Conservation (phyloP, 2,329 filamentous ascomycete genomes). For the Xylariaceae sp. region DNA sequence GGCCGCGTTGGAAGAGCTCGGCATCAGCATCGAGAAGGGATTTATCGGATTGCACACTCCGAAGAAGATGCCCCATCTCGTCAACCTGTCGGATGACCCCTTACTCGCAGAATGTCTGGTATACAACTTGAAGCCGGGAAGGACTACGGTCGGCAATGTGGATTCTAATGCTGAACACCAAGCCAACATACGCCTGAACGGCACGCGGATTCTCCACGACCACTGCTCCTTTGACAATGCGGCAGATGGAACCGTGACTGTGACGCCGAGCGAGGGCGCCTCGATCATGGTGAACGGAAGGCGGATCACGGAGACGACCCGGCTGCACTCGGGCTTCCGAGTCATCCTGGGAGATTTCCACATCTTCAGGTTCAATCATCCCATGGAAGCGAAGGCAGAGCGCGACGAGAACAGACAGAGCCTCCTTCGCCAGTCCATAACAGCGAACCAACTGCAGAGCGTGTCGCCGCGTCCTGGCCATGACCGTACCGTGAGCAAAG, state of each 20-base stretch:
- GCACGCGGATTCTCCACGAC: constrained; percentile 83
- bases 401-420: constrained; percentile 81
- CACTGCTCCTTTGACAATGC: constrained; percentile 91
- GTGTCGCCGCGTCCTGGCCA: constrained; percentile 58
- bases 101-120: constrained; percentile 92
- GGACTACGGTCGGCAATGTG: constrained; percentile 89
- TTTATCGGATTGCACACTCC: constrained; percentile 93
- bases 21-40: constrained; percentile 98
- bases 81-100: constrained; percentile 94
- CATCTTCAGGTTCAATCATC: constrained; percentile 97
- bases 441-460: constrained; percentile 53
- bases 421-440: constrained; percentile 75
- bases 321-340: constrained; percentile 85
- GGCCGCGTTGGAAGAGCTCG: constrained; percentile 87
- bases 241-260: constrained; percentile 82
- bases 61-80: constrained; percentile 98
- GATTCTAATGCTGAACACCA: constrained; percentile 70
- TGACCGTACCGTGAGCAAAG: constrained; percentile 73
- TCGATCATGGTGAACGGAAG: constrained; percentile 98
- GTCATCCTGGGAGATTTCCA: constrained; percentile 97
- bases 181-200: constrained; percentile 88
- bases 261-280: constrained; percentile 84
- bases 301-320: constrained; percentile 77
- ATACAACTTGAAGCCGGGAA: constrained; percentile 95
- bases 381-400: constrained; percentile 90